Evolutionary conservation across 2,329 filamentous ascomycete species (phyloP).

Genomic region (Epichloe amarillans): DNA sequence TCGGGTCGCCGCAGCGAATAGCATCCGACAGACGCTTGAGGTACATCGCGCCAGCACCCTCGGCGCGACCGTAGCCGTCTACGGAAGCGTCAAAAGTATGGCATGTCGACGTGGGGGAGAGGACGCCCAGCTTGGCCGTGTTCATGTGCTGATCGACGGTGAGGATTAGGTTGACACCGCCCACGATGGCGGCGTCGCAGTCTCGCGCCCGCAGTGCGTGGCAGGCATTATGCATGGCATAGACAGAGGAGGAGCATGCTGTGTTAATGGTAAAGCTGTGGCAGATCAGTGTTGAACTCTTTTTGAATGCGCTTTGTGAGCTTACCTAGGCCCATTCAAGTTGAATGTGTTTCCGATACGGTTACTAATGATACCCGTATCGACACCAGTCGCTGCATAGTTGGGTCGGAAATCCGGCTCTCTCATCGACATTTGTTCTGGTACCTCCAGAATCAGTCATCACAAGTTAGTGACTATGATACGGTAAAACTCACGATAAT

Average conservation of each 20-base stretch:
- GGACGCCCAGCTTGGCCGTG: constrained; percentile 10
- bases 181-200: constrained; percentile 21
- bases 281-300: constrained; percentile 2
- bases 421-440: neutral
- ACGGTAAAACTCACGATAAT: neutral
- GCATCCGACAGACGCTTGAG: constrained; percentile 20
- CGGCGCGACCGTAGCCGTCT: constrained; percentile 21
- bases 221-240: constrained; percentile 12
- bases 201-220: constrained; percentile 19
- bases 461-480: too few species aligned
- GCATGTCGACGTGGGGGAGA: constrained; percentile 14
- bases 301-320: too few species aligned
- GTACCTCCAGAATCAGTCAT: too few species aligned
- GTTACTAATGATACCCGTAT: constrained; percentile 23
- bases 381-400: constrained; percentile 15
- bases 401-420: constrained; percentile 2
- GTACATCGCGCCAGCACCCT: constrained; percentile 19
- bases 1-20: constrained; percentile 10
- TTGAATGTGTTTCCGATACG: constrained; percentile 24
- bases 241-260: constrained; percentile 24
- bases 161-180: constrained; percentile 22
- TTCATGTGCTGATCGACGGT: constrained; percentile 11
- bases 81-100: constrained; percentile 21
- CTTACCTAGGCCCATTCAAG: constrained; percentile 12
- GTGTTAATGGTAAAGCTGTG: constrained; percentile 20